Base-by-base conservation (phyloP, 805 yeast genomes). In the Lachancea cidri region DNA sequence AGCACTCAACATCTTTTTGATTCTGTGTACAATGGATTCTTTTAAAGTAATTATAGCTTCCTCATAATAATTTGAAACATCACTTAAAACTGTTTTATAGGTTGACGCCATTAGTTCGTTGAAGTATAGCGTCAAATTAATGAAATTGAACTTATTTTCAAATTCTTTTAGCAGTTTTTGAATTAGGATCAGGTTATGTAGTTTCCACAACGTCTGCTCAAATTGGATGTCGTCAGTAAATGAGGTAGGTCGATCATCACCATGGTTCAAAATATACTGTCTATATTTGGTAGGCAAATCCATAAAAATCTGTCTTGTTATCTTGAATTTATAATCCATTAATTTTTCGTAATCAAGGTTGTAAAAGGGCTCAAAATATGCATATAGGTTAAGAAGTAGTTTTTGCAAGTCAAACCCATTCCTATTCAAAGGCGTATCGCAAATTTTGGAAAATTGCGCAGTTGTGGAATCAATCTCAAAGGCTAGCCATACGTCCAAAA, bases 401-500 rank as follows among this genome's bases (percentile, higher is more conserved):
- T 64, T 67, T 42, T 72, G 68, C 3, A 76, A 72, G 44, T 73
- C 68, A 1, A 54, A 42, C 0, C 57, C 55, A n/a, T 60, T 55
- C 29, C 43, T 42, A 6, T 29, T 15, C 25, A 57, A 38, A 7
- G 62, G 43, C 25, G 46, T 38, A 1, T 60, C 57, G 3, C 73
- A 54, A 5, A 78, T 70, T 29, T 69, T 72, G 3, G 62, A 58
- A 39, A 70, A 74, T 46, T 78, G 70, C 31, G 64, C 65, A 11
- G 55, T 53, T 4, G 79, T 74, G 24, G 71, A 55, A 19, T 66
- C 64, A 5, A 64, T 54, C 50, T 79, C 83, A 48, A 73, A 66
- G 5, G 59, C 58, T 1, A 78, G 58, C 81, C 82, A 73, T 14
- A 60, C 58, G 29, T 68, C 70, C 37, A 70, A 64, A 2, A 59